These are phyloP conservation scores for Calonectria montana DNA, from an alignment of 2,329 filamentous ascomycete species.

Conservation along the genomic window DNA sequence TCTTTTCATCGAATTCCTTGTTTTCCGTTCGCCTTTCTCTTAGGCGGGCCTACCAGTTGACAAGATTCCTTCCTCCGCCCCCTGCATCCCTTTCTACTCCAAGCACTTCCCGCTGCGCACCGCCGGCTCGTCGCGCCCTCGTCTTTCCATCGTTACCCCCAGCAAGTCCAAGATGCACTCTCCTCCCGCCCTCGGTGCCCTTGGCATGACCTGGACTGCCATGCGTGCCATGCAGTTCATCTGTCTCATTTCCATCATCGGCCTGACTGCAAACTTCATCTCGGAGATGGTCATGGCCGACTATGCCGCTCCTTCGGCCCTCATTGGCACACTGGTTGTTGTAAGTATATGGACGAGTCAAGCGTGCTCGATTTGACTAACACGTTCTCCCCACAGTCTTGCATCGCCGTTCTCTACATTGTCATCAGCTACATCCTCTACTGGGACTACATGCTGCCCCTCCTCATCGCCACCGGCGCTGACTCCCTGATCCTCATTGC, in stretches of 20 bases:
- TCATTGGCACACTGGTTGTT: conserved; percentile 83
- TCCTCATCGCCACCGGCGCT: conserved; percentile 73
- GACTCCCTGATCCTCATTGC: conserved; percentile 80
- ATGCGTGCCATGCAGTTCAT: conserved; percentile 78
- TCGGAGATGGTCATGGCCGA: conserved; percentile 76
- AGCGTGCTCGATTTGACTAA: conserved; percentile 20
- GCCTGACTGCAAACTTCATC: conserved; percentile 86
- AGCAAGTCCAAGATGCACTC: conserved; percentile 54
- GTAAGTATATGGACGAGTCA: conserved; percentile 63
- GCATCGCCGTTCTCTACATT: conserved; percentile 82
- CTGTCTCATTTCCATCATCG: conserved; percentile 81
- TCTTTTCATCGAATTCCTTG: conserved; percentile 2
- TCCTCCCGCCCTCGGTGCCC: conserved; percentile 71
- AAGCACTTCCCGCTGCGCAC: conserved; percentile 56
- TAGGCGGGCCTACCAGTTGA: conserved; percentile 34
- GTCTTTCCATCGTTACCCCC: conserved; percentile 55
- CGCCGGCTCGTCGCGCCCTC: conserved; percentile 51
- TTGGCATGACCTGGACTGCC: conserved; percentile 82
- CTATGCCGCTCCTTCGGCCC: conserved; percentile 74
- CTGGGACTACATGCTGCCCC: conserved; percentile 79
- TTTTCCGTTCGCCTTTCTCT: conserved; percentile 28
- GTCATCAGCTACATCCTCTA: conserved; percentile 85
- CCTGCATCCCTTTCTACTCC: conserved; percentile 54
- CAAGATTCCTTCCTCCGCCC: conserved; percentile 49
- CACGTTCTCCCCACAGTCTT: conserved; percentile 66